phyloP scores from a whole-genome alignment of 169 alveolate genomes.

The Perkinsus marinus region DNA sequence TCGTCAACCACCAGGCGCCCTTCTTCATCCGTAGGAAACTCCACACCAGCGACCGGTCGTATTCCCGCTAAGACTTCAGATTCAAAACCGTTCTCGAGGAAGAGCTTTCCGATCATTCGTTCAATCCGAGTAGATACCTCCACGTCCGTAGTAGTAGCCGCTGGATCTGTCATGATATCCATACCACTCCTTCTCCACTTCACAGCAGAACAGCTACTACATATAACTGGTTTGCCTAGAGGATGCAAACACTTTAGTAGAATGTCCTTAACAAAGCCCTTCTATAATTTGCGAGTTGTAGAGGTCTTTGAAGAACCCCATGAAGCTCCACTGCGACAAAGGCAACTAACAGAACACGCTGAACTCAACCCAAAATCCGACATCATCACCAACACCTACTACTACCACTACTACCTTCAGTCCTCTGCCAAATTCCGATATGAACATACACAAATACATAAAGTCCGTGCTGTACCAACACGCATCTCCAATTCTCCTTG shows the following conservation, averaged over 20 bases:
- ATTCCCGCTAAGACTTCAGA: not conserved
- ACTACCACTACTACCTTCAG: not conserved
- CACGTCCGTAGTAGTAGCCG: not conserved
- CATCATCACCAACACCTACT: not conserved
- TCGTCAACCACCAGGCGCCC: not conserved
- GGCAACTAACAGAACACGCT: not conserved
- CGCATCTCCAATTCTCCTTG: not conserved
- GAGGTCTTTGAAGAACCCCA: not conserved
- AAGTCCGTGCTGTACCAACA: not conserved
- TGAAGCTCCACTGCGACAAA: not conserved
- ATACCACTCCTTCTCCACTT: not conserved
- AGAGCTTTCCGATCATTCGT: not conserved
- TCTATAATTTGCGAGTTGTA: not conserved
- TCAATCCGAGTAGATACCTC: not conserved
- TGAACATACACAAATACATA: not conserved
- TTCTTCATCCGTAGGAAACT: not conserved
- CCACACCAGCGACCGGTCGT: not conserved
- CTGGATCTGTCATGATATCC: not conserved
- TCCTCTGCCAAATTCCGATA: not conserved
- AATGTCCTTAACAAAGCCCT: not conserved
- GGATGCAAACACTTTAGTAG: not conserved
- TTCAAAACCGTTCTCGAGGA: not conserved
- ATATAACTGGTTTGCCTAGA: not conserved
- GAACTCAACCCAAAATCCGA: not conserved
- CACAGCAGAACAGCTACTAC: not conserved